These are phyloP conservation scores for Mangifera indica DNA, from an alignment of 345 rosid genomes.

Conservation along the genomic window DNA sequence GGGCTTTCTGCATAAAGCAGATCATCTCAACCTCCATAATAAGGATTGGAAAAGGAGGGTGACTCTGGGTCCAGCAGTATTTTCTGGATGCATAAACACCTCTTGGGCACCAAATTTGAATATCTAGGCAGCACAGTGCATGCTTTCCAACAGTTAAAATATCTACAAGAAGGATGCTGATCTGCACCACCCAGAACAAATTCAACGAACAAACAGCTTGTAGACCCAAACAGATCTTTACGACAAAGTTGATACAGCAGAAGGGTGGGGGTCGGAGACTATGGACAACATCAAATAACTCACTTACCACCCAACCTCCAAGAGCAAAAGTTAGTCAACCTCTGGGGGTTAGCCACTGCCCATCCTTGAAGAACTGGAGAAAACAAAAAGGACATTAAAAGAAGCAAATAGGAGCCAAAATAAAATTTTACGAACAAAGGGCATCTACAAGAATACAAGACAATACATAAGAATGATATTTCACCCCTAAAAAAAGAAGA, in stretches of 20 bases:
- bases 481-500: not conserved
- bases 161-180: conserved; percentile 51
- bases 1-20: conserved; percentile 32
- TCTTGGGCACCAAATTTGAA: conserved; percentile 33
- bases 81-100: conserved; percentile 33
- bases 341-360: conserved; percentile 36
- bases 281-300: conserved; percentile 43
- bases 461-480: not conserved
- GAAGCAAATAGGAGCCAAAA: not conserved
- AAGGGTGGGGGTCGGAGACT: conserved; percentile 42
- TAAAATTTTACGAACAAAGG: not conserved
- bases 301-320: conserved; percentile 54
- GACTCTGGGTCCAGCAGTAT: conserved; percentile 23
- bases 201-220: conserved; percentile 34
- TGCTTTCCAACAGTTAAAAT: conserved; percentile 49
- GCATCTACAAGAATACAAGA: not conserved
- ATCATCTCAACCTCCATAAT: conserved; percentile 26
- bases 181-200: conserved; percentile 41
- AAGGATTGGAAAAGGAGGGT: conserved; percentile 17
- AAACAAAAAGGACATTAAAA: not conserved
- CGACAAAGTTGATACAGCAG: conserved; percentile 26
- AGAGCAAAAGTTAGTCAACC: conserved; percentile 39
- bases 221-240: conserved; percentile 29
- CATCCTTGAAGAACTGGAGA: conserved; percentile 38
- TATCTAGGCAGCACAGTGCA: conserved; percentile 37